Evolutionary conservation across 768 basidiomycete genomes (phyloP).

Genomic region (Phaeotremella fagi): DNA sequence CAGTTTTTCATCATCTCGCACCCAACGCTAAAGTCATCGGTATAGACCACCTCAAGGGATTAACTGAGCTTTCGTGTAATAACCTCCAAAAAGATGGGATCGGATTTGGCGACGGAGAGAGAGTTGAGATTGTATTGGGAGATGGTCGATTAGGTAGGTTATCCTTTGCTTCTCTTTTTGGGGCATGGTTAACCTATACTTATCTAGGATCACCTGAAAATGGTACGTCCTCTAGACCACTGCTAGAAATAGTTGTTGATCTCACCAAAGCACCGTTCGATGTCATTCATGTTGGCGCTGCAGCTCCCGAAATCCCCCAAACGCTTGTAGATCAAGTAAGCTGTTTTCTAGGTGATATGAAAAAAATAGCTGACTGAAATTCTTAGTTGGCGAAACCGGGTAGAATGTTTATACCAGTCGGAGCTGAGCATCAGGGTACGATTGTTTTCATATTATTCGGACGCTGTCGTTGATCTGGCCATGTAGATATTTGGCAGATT

Average conservation of each 20-base stretch:
- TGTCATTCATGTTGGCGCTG: constrained; percentile 91
- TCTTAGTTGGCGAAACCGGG: constrained; percentile 46
- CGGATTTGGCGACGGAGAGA: constrained; percentile 52
- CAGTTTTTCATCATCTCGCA: constrained; percentile 73
- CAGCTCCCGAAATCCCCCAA: constrained; percentile 68
- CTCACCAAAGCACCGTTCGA: constrained; percentile 57
- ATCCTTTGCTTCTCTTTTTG: neutral
- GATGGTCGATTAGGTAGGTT: constrained; percentile 72
- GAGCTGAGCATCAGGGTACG: constrained; percentile 53
- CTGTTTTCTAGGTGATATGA: too few species aligned
- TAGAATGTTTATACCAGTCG: constrained; percentile 87
- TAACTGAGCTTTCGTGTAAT: constrained; percentile 58
- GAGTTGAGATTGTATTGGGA: constrained; percentile 63
- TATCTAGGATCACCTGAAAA: constrained; percentile 22
- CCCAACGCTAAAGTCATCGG: constrained; percentile 59
- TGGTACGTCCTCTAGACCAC: constrained; percentile 13
- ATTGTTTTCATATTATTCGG: neutral
- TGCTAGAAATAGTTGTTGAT: neutral
- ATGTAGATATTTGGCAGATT: constrained; percentile 62
- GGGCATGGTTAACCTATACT: neutral
- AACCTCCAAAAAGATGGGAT: constrained; percentile 66
- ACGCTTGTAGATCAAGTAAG: constrained; percentile 63
- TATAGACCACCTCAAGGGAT: constrained; percentile 81
- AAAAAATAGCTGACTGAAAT: too few species aligned
- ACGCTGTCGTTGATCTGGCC: neutral